Evolutionary conservation across 495 filamentous ascomycete species (phyloP), one percentile per base, ranked within the genome.

Genomic region (Aspergillus nidulans): DNA sequence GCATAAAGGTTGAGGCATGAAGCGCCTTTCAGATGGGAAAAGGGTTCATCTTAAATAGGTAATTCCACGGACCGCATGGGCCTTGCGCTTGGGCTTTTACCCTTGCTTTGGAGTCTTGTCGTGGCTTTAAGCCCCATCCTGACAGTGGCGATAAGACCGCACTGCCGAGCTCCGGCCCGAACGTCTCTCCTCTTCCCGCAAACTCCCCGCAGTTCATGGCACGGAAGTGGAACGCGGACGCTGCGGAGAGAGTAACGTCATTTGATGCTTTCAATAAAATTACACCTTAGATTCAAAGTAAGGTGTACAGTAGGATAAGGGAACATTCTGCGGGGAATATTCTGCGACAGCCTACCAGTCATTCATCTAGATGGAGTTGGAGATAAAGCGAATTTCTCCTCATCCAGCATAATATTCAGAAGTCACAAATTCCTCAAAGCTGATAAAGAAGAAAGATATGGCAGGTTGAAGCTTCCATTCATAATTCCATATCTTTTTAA

Each of bases 111-210:
- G n/a, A n/a, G n/a, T n/a, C 0, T 26, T 7, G 18, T 30, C 41
- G 19, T 49, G 45, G 44, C 25, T 25, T 43, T 38, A 55, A 47
- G 4, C 9, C 30, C 1, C 3, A 1, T 2, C 16, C 7, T 39
- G 4, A 13, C 5, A 6, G 47, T 49, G 47, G 32, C 36, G 26
- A 21, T 39, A 39, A 9, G 5, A 8, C 4, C 10, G 23, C 10
- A 56, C 20, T 49, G 21, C 38, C 45, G 53, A 56, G 7, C 15
- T 19, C 6, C 44, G 53, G 53, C 25, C 53, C 53, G 53, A 56
- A 39, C 9, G 13, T 56, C 28, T 1, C 45, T 43, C 15, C 5
- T 41, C 32, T 15, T 21, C 42, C 30, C n/a, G 30, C 43, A 34
- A 18, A 16, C 34, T 49, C 53, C 53, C 53, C 53, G 53, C 53